A percentile compares a stretch with the other conserved stretches of the same genome.
Evolutionary conservation across 352 stramenopile genomes (phyloP).

Genomic region (Globisporangium mamillatum): DNA sequence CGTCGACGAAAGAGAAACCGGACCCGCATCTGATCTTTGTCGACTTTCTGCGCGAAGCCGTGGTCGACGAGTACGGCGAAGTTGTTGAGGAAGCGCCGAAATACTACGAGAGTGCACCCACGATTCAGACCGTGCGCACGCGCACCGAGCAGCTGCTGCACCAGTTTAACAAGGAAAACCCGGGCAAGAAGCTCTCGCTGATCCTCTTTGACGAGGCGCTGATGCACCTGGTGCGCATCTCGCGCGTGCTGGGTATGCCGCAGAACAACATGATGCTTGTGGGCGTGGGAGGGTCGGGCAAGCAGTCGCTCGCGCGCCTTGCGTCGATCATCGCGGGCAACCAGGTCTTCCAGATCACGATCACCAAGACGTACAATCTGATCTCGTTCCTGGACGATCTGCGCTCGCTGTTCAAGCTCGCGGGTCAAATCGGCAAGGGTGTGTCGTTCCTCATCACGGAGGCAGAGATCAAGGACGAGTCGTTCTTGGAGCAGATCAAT

Average conservation of each 20-base stretch:
- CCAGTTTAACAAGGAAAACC: conserved; percentile 85
- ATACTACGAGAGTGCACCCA: conserved; percentile 71
- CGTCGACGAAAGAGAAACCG: conserved; percentile 26
- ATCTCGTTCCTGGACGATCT: conserved; percentile 86
- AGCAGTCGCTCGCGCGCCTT: conserved; percentile 80
- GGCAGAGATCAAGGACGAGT: conserved; percentile 89
- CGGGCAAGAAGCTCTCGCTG: conserved; percentile 59
- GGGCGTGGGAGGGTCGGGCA: conserved; percentile 86
- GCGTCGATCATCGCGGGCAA: conserved; percentile 76
- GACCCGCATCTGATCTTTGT: conserved; percentile 47
- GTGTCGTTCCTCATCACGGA: conserved; percentile 88
- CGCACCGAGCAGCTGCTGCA: conserved; percentile 63
- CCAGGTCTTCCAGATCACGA: conserved; percentile 81
- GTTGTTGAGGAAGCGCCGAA: conserved; percentile 77
- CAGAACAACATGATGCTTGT: conserved; percentile 91
- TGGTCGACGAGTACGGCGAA: conserved; percentile 81
- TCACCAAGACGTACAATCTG: conserved; percentile 89
- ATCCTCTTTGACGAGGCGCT: conserved; percentile 92
- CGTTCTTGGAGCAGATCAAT: conserved; percentile 90
- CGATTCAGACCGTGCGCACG: conserved; percentile 39
- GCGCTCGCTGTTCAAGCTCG: conserved; percentile 77
- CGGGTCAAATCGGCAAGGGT: conserved; percentile 73
- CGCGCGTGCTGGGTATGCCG: conserved; percentile 71
- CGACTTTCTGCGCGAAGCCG: conserved; percentile 84
- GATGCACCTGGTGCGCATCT: conserved; percentile 81